These are phyloP conservation scores for Gloeostereum incarnatum DNA, from an alignment of 768 basidiomycete genomes.

Conservation along the genomic window DNA sequence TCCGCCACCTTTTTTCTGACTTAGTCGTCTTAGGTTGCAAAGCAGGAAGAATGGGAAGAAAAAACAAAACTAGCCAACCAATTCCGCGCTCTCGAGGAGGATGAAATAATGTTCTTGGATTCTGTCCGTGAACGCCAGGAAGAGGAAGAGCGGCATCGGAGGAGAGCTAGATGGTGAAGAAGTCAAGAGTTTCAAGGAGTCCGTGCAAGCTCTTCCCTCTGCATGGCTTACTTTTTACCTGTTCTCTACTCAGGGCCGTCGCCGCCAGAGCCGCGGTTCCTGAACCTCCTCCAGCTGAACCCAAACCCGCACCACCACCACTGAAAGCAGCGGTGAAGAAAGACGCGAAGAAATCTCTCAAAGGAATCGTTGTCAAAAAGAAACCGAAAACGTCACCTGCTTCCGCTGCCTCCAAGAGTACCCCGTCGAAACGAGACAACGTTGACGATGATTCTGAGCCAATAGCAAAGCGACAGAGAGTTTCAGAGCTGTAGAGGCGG, in stretches of 20 bases:
- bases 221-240: slow-evolving; percentile 6
- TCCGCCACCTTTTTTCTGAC: slow-evolving; percentile 1
- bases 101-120: slow-evolving; percentile 85
- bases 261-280: slow-evolving; percentile 53
- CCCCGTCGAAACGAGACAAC: slow-evolving; percentile 4
- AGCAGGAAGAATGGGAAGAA: slow-evolving; percentile 92
- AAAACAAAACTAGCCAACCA: slow-evolving; percentile 86
- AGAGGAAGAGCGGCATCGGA: slow-evolving; percentile 68
- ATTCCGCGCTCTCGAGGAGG: slow-evolving; percentile 83
- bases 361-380: slow-evolving; percentile 78
- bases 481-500: slow-evolving; percentile 24
- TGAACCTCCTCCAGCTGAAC: slow-evolving; percentile 18
- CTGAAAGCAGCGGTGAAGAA: slow-evolving; percentile 37
- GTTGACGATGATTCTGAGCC: slow-evolving; percentile 16
- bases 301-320: slow-evolving; percentile 19
- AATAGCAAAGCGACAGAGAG: slow-evolving; percentile 54
- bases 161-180: slow-evolving; percentile 72
- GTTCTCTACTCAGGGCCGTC: slow-evolving; percentile 38
- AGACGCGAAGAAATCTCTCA: slow-evolving; percentile 56
- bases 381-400: slow-evolving; percentile 36
- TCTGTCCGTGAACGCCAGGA: slow-evolving; percentile 69
- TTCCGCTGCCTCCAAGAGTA: slow-evolving; percentile 9
- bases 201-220: slow-evolving; percentile 14
- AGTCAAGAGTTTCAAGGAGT: slow-evolving; percentile 74
- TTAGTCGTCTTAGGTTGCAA: slow-evolving; percentile 52